phyloP scores from a whole-genome alignment of 208 protist genomes.

The Trypanosoma lewisi region DNA sequence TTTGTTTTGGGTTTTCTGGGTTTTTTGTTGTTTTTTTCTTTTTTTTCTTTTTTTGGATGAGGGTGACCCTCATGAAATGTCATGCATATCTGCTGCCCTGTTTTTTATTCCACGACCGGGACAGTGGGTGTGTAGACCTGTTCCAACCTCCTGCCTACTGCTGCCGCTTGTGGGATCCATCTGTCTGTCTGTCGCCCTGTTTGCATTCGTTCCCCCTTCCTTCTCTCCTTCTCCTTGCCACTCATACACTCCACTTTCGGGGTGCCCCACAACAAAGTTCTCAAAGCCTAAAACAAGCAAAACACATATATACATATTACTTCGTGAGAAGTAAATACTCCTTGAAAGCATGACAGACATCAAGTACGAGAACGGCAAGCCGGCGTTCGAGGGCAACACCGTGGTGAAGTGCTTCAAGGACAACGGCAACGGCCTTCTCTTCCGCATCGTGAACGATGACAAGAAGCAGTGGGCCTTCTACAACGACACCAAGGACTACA shows the following conservation, averaged over 20 bases:
- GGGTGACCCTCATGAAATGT: too few relatives aligned
- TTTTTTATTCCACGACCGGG: too few relatives aligned
- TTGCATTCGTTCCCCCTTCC: background rate
- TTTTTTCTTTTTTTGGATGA: too few relatives aligned
- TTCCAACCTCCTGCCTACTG: background rate
- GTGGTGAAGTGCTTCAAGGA: slow-evolving; percentile 78
- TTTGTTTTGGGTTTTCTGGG: too few relatives aligned
- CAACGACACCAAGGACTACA: slow-evolving; percentile 81
- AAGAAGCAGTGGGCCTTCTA: slow-evolving; percentile 84
- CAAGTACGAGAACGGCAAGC: slow-evolving; percentile 65
- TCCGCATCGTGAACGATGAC: slow-evolving; percentile 75
- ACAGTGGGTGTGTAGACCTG: too few relatives aligned
- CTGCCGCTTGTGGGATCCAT: too few relatives aligned
- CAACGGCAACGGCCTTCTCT: slow-evolving; percentile 81
- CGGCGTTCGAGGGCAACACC: slow-evolving; percentile 46
- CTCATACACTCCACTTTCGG: background rate
- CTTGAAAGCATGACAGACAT: slow-evolving; percentile 44
- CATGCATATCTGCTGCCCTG: too few relatives aligned
- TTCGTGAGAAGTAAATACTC: background rate
- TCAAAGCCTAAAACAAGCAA: slow-evolving; percentile 2
- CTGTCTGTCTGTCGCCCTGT: too few relatives aligned
- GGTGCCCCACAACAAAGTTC: background rate
- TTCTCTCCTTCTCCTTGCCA: background rate
- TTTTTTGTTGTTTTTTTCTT: too few relatives aligned
- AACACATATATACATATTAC: background rate